Percentiles rank a stretch among this genome's conserved stretches.
These are phyloP conservation scores for Haematococcus lacustris DNA, from an alignment of 139 green algal species.

Conservation along the genomic window DNA sequence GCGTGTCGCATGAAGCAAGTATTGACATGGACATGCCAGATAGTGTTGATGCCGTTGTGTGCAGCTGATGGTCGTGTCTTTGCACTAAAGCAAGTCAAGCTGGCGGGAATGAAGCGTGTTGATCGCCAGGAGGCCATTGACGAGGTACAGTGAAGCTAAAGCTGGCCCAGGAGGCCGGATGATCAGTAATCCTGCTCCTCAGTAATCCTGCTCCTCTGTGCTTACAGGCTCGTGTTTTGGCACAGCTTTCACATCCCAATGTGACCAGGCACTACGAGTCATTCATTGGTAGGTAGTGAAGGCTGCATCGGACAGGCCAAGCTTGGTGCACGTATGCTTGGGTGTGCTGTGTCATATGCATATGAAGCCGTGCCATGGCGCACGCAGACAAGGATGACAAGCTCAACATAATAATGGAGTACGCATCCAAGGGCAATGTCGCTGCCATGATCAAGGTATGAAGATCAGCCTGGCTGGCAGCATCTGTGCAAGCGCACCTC, in stretches of 20 bases:
- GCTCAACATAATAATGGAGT: conserved; percentile 78
- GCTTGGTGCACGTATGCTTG: conserved; percentile 4
- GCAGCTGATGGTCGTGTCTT: conserved; percentile 46
- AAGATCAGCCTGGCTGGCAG: too few relatives aligned
- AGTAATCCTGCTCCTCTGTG: too few relatives aligned
- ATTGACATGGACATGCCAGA: neutral
- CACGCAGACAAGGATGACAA: conserved; percentile 35
- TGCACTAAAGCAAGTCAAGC: conserved; percentile 62
- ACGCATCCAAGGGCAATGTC: conserved; percentile 50
- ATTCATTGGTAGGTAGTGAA: conserved; percentile 50
- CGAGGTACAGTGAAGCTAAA: conserved; percentile 34
- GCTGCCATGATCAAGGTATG: conserved; percentile 36
- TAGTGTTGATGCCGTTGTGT: neutral
- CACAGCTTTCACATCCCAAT: conserved; percentile 48
- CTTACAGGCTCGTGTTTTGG: conserved; percentile 51
- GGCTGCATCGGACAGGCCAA: too few relatives aligned
- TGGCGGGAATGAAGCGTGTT: conserved; percentile 47
- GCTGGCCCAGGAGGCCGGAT: neutral
- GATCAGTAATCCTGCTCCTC: too few relatives aligned
- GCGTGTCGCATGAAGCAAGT: neutral
- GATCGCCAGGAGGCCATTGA: conserved; percentile 59
- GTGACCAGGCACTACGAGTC: conserved; percentile 53
- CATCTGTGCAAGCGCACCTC: neutral
- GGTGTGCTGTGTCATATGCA: conserved; percentile 23
- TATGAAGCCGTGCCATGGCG: conserved; percentile 29